These are phyloP conservation scores for Nannizzia gypsea DNA, from an alignment of 2,329 filamentous ascomycete genomes.

Conservation along the genomic window DNA sequence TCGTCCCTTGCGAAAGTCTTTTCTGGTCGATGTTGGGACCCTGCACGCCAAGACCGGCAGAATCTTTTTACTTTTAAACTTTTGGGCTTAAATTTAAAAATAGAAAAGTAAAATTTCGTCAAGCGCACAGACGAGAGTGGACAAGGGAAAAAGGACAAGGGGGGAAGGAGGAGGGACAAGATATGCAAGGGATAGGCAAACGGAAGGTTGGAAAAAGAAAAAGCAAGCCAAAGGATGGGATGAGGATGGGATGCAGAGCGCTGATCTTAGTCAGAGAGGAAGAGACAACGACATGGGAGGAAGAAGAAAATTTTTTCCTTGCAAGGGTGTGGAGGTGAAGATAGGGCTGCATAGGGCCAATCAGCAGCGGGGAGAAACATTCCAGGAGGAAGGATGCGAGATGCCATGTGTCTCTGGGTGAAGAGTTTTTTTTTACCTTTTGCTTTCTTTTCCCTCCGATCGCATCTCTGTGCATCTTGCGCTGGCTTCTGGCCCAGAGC, in stretches of 20 bases:
- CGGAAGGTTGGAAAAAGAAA: not conserved
- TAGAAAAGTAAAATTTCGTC: not conserved
- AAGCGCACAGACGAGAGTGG: not conserved
- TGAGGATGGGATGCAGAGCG: not conserved
- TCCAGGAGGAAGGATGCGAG: not conserved
- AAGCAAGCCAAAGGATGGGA: too few relatives aligned
- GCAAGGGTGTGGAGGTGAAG: not conserved
- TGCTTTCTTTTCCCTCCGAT: not conserved
- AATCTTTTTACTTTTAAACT: not conserved
- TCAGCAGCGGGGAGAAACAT: not conserved
- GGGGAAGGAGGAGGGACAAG: not conserved
- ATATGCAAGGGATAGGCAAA: not conserved
- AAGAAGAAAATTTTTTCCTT: not conserved
- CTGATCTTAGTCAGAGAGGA: not conserved
- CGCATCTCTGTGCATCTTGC: not conserved
- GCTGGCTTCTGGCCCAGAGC: not conserved
- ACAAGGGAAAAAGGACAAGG: not conserved
- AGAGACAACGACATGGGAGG: not conserved
- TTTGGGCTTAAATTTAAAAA: slow-evolving; percentile 4
- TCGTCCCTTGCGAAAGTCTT: not conserved
- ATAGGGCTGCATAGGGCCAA: not conserved
- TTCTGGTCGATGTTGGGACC: not conserved
- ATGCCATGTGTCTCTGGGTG: not conserved
- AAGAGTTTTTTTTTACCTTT: not conserved
- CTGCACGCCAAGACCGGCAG: slow-evolving; percentile 3